These are phyloP conservation scores for Perkinsus olseni DNA, from an alignment of 169 alveolate genomes.

Conservation along the genomic window DNA sequence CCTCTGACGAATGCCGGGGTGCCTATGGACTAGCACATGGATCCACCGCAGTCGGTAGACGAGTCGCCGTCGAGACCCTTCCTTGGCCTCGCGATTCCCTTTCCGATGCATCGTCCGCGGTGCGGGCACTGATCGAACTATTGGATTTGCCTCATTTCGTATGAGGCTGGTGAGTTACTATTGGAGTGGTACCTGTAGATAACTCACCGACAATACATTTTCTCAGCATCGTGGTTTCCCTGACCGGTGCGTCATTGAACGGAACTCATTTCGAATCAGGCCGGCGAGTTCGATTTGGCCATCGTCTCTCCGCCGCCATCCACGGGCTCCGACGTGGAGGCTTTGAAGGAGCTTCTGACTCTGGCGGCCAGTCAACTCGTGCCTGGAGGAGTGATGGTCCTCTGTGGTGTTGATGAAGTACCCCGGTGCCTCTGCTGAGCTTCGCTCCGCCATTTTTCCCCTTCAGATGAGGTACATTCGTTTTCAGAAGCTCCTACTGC, in stretches of 20 bases:
- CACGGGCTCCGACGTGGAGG: neutral
- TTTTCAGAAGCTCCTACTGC: neutral
- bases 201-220: too few species aligned
- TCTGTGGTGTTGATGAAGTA: neutral
- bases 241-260: neutral
- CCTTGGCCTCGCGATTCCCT: too few species aligned
- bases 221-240: too few species aligned
- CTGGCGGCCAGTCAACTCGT: neutral
- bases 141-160: too few species aligned
- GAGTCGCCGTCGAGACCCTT: too few species aligned
- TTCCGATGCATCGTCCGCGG: too few species aligned
- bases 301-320: neutral
- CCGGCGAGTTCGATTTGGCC: neutral
- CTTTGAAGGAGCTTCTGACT: neutral
- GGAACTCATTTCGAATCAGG: neutral
- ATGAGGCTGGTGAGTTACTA: too few species aligned
- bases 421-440: neutral
- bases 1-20: too few species aligned
- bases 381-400: neutral
- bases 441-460: neutral
- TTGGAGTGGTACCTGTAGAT: too few species aligned
- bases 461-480: neutral
- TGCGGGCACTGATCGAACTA: too few species aligned
- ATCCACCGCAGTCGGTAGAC: too few species aligned
- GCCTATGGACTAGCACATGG: too few species aligned